Conservation (phyloP, 2,329 filamentous ascomycete species). For the Trichoderma atrobrunneum region DNA sequence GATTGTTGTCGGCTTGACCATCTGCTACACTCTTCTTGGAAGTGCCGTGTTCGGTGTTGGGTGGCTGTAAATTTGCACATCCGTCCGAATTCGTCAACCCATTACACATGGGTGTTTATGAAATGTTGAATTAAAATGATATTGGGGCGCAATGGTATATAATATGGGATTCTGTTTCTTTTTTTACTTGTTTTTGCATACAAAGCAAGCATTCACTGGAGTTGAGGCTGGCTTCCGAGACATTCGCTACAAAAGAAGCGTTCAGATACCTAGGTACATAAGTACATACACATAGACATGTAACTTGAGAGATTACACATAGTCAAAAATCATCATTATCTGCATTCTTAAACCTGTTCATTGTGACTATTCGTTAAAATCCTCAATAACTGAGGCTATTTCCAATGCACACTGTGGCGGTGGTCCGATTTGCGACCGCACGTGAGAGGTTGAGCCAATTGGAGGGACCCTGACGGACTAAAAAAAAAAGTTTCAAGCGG, state of each 20-base stretch:
- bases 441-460: constrained; percentile 25
- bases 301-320: background rate
- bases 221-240: constrained; percentile 6
- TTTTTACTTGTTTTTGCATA: background rate
- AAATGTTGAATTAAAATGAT: background rate
- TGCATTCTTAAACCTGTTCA: background rate
- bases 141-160: constrained; percentile 1
- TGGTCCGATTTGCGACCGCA: constrained; percentile 19
- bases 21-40: constrained; percentile 25
- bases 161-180: background rate
- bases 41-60: constrained; percentile 18
- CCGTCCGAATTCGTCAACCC: background rate
- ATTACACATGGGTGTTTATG: background rate
- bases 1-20: constrained; percentile 22
- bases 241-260: constrained; percentile 3
- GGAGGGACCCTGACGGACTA: constrained; percentile 12
- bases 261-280: constrained; percentile 13
- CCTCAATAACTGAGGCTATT: background rate
- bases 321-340: background rate
- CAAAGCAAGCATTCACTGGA: constrained; percentile 16
- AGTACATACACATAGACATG: constrained; percentile 11
- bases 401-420: constrained; percentile 7
- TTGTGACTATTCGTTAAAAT: background rate
- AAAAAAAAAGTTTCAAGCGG: constrained; percentile 28
- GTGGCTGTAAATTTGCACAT: constrained; percentile 5